A percentile compares a stretch with the other conserved stretches of the same genome.
Evolutionary conservation across 2,329 filamentous ascomycete genomes (phyloP).

Genomic region (Fusarium sp.): DNA sequence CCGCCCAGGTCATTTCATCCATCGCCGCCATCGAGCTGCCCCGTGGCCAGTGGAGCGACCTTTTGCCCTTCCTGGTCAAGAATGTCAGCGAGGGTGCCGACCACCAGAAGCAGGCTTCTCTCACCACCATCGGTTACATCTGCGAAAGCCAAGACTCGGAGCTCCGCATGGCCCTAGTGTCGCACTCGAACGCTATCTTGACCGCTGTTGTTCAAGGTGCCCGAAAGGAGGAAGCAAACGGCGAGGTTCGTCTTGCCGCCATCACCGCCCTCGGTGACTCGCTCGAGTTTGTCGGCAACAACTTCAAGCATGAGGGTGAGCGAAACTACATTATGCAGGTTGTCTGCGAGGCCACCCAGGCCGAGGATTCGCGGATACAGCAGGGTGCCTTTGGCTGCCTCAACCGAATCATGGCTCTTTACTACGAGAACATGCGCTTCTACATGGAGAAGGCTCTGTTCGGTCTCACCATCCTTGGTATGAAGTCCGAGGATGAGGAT

Average conservation of each 20-base stretch:
- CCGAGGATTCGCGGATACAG: slow-evolving; percentile 89
- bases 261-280: slow-evolving; percentile 96
- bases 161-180: slow-evolving; percentile 80
- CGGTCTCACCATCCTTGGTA: slow-evolving; percentile 95
- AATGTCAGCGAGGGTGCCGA: slow-evolving; percentile 90
- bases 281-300: slow-evolving; percentile 96
- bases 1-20: slow-evolving; percentile 94
- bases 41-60: slow-evolving; percentile 90
- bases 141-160: slow-evolving; percentile 95
- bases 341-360: slow-evolving; percentile 98
- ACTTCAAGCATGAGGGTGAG: slow-evolving; percentile 99
- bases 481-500: slow-evolving; percentile 98
- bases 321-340: slow-evolving; percentile 99
- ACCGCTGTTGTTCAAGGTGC: slow-evolving; percentile 98
- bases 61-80: slow-evolving; percentile 89
- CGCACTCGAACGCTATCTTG: slow-evolving; percentile 96
- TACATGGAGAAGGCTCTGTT: slow-evolving; percentile 99
- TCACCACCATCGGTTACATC: slow-evolving; percentile 98
- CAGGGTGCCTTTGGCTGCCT: slow-evolving; percentile 96
- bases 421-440: slow-evolving; percentile 99
- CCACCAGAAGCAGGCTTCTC: slow-evolving; percentile 91
- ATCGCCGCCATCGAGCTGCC: slow-evolving; percentile 96
- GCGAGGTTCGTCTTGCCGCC: slow-evolving; percentile 90
- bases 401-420: slow-evolving; percentile 98
- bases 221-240: slow-evolving; percentile 93